These are phyloP conservation scores for Venturia carpophila DNA, from an alignment of 2,329 filamentous ascomycete genomes.

Conservation along the genomic window DNA sequence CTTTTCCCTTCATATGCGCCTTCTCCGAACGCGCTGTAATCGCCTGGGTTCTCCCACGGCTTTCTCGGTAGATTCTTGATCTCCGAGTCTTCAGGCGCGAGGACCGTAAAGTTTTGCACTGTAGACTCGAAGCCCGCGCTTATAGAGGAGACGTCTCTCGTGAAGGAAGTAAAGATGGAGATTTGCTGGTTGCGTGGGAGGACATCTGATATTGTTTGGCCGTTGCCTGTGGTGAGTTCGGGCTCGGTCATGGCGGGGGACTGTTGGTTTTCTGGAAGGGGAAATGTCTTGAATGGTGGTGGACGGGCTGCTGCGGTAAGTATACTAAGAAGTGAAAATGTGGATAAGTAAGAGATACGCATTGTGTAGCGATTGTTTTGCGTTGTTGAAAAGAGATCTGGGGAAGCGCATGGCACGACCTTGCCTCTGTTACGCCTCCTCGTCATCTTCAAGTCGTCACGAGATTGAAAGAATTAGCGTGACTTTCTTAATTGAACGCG, in stretches of 20 bases:
- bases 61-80: slow-evolving; percentile 73
- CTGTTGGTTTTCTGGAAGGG: slow-evolving; percentile 18
- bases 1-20: slow-evolving; percentile 67
- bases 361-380: background rate
- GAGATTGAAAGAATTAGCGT: background rate
- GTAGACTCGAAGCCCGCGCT: slow-evolving; percentile 60
- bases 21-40: slow-evolving; percentile 60
- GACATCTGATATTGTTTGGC: slow-evolving; percentile 72
- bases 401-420: background rate
- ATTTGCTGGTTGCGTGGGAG: slow-evolving; percentile 71
- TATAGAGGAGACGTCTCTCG: slow-evolving; percentile 65
- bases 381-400: background rate
- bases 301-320: background rate
- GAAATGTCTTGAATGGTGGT: slow-evolving; percentile 15
- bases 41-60: slow-evolving; percentile 71
- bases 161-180: slow-evolving; percentile 76
- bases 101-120: slow-evolving; percentile 66
- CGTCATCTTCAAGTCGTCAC: background rate
- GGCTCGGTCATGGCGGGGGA: slow-evolving; percentile 5
- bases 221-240: slow-evolving; percentile 19
- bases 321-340: background rate
- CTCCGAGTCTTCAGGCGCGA: slow-evolving; percentile 78
- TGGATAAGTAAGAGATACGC: background rate
- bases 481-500: background rate
- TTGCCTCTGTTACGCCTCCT: background rate